These are phyloP conservation scores for Backusella macrospora DNA, from an alignment of 192 early-diverging fungal genomes.

Conservation along the genomic window DNA sequence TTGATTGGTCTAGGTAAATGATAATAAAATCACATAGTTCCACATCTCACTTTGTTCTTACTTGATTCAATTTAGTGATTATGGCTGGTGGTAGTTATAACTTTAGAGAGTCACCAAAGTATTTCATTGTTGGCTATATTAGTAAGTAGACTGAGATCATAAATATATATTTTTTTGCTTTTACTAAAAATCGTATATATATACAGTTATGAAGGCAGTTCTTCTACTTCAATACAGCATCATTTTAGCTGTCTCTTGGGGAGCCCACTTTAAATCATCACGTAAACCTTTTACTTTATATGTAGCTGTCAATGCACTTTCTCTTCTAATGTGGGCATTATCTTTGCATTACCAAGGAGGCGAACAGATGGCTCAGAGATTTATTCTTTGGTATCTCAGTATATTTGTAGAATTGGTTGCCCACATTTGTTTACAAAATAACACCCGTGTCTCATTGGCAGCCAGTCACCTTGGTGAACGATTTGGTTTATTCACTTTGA, in stretches of 20 bases:
- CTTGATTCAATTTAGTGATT: conserved; percentile 12
- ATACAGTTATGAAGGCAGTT: conserved; percentile 38
- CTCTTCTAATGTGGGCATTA: conserved; percentile 36
- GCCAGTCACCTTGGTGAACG: conserved; percentile 52
- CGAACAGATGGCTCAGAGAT: conserved; percentile 17
- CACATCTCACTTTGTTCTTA: neutral
- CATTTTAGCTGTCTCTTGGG: conserved; percentile 34
- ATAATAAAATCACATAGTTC: neutral
- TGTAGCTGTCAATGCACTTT: conserved; percentile 31
- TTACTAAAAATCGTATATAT: neutral
- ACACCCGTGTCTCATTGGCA: conserved; percentile 43
- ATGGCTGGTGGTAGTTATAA: conserved; percentile 36
- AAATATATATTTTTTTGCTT: neutral
- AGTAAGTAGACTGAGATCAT: conserved; percentile 11
- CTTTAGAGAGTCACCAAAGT: conserved; percentile 12
- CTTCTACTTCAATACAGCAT: conserved; percentile 34
- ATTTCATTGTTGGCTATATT: conserved; percentile 42
- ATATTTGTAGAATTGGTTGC: conserved; percentile 44
- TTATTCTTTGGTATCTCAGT: conserved; percentile 47
- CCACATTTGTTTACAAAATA: conserved; percentile 40
- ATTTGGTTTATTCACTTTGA: conserved; percentile 51
- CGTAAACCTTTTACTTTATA: conserved; percentile 26
- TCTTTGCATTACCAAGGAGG: conserved; percentile 21
- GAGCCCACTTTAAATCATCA: conserved; percentile 19
- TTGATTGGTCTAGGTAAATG: conserved; percentile 31